Conservation (phyloP, 805 yeast species). For the Debaryomyces tyrocola region DNA sequence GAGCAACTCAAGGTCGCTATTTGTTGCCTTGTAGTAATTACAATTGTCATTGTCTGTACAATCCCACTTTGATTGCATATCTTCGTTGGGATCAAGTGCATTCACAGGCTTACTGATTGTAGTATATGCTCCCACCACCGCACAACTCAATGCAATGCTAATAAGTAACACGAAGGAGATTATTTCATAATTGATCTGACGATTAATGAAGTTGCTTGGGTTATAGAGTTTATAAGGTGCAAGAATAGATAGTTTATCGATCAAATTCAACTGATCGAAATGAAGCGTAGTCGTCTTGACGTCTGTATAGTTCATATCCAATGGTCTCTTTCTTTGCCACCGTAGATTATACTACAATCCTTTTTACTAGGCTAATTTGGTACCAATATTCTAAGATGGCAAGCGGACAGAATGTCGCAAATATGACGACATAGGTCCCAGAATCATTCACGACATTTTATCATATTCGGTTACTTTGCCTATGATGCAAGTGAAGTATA, state of each 20-base stretch:
- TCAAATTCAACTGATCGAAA: slow-evolving; percentile 1
- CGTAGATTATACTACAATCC: too few species aligned
- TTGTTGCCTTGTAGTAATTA: slow-evolving; percentile 4
- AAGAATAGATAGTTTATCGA: slow-evolving; percentile 4
- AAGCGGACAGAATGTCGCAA: neutral
- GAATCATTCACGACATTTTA: neutral
- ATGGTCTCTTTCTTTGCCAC: too few species aligned
- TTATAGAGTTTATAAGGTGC: slow-evolving; percentile 4
- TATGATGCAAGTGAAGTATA: too few species aligned
- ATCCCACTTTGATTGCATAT: slow-evolving; percentile 11
- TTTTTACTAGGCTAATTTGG: too few species aligned
- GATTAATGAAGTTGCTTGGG: neutral
- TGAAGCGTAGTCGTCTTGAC: neutral
- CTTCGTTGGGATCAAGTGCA: slow-evolving; percentile 21
- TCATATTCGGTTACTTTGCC: too few species aligned
- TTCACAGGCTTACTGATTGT: slow-evolving; percentile 23
- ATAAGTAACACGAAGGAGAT: slow-evolving; percentile 9
- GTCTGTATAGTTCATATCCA: neutral
- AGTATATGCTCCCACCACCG: slow-evolving; percentile 17
- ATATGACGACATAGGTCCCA: neutral
- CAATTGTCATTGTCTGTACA: slow-evolving; percentile 20
- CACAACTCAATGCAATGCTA: slow-evolving; percentile 25
- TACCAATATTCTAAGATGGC: too few species aligned
- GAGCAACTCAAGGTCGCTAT: slow-evolving; percentile 4
- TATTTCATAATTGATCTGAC: slow-evolving; percentile 1